These are phyloP conservation scores for Lipomyces sp. DNA, from an alignment of 805 yeast genomes.

Conservation along the genomic window DNA sequence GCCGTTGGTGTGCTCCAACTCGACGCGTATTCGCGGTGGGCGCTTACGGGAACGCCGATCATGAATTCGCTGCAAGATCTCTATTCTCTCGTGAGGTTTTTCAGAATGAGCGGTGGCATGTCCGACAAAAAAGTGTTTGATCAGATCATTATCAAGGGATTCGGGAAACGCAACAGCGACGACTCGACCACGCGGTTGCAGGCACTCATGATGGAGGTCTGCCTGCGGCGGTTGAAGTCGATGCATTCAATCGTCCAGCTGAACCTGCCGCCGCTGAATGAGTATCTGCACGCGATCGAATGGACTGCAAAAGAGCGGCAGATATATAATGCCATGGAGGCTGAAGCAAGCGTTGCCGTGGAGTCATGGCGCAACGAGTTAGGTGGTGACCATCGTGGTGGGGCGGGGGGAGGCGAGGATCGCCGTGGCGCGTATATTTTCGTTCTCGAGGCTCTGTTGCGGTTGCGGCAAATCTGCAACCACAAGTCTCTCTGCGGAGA, in stretches of 20 bases:
- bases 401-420: neutral
- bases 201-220: constrained; percentile 19
- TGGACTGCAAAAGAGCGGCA: constrained; percentile 21
- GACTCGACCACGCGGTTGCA: constrained; percentile 23
- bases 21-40: constrained; percentile 23
- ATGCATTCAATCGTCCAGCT: constrained; percentile 17
- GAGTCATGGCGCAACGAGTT: neutral
- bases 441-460: constrained; percentile 65
- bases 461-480: constrained; percentile 84
- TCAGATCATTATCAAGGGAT: constrained; percentile 5
- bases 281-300: constrained; percentile 16
- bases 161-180: constrained; percentile 3
- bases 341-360: constrained; percentile 14
- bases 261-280: constrained; percentile 19
- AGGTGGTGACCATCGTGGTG: too few relatives aligned
- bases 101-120: constrained; percentile 13
- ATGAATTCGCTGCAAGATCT: constrained; percentile 54
- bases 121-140: constrained; percentile 8
- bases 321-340: constrained; percentile 20
- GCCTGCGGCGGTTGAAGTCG: constrained; percentile 20
- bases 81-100: constrained; percentile 44
- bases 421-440: constrained; percentile 43
- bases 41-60: constrained; percentile 46
- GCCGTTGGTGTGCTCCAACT: constrained; percentile 11
- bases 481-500: constrained; percentile 41